Evolutionary conservation across 169 alveolate genomes (phyloP).

Genomic region (Miamiensis avidus): DNA sequence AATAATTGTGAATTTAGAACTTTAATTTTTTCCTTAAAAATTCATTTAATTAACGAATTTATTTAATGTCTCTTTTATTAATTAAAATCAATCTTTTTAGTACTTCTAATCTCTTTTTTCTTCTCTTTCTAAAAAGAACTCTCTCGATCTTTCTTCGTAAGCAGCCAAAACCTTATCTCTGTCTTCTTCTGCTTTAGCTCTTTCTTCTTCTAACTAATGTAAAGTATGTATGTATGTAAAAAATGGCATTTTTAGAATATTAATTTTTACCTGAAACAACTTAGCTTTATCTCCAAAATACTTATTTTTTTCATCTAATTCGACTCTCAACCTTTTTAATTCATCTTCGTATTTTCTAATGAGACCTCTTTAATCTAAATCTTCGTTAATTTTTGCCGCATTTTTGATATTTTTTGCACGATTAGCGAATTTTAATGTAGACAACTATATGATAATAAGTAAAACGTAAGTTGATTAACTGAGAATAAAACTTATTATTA

Average conservation of each 20-base stretch:
- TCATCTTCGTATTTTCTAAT: slow-evolving; percentile 84
- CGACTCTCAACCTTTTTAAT: slow-evolving; percentile 68
- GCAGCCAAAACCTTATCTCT: slow-evolving; percentile 80
- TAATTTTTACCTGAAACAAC: background rate
- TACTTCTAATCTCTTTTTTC: slow-evolving; percentile 78
- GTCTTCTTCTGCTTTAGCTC: slow-evolving; percentile 76
- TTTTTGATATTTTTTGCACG: slow-evolving; percentile 91
- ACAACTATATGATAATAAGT: slow-evolving; percentile 35
- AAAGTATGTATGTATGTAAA: slow-evolving; percentile 16
- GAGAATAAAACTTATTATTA: background rate
- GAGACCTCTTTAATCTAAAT: slow-evolving; percentile 78
- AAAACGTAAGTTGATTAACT: background rate
- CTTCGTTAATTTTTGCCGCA: slow-evolving; percentile 77
- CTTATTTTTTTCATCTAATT: slow-evolving; percentile 65
- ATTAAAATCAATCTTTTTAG: no score
- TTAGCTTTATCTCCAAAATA: slow-evolving; percentile 42
- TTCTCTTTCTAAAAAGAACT: slow-evolving; percentile 78
- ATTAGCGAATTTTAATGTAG: slow-evolving; percentile 89
- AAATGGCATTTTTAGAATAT: no score
- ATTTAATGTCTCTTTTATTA: no score
- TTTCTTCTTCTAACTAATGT: slow-evolving; percentile 75
- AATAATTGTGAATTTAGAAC: slow-evolving; percentile 63
- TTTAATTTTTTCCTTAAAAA: slow-evolving; percentile 19
- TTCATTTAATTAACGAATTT: background rate
- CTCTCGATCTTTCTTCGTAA: slow-evolving; percentile 73